These are phyloP conservation scores for Stevia rebaudiana DNA, from an alignment of 140 eudicot genomes.

Conservation along the genomic window DNA sequence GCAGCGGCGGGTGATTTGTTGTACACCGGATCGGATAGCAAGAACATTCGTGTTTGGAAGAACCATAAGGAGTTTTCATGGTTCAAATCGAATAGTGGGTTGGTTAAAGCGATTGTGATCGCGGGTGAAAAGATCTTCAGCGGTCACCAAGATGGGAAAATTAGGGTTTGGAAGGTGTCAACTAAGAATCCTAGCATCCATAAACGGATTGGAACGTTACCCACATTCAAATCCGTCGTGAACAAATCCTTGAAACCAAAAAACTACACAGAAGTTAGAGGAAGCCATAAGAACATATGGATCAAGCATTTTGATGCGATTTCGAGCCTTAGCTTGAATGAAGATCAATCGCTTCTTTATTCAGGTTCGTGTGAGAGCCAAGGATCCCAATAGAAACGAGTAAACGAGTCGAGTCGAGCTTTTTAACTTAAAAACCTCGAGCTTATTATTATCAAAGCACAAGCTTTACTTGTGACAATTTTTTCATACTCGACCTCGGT, in stretches of 20 bases:
- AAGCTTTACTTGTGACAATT: too few species aligned
- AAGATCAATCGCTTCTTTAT: conserved; percentile 52
- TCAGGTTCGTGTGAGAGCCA: too few species aligned
- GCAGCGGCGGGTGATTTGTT: conserved; percentile 32
- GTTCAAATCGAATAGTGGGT: conserved; percentile 71
- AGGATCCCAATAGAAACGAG: too few species aligned
- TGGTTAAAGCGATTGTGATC: conserved; percentile 66
- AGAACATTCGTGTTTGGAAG: conserved; percentile 82
- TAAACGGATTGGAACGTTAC: conserved; percentile 53
- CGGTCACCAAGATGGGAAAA: conserved; percentile 76
- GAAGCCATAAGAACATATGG: conserved; percentile 45
- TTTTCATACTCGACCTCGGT: too few species aligned
- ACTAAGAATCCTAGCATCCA: conserved; percentile 51
- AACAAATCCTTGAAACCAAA: conserved; percentile 54
- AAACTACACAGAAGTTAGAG: conserved; percentile 47
- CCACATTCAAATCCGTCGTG: conserved; percentile 43
- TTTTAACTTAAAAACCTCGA: too few species aligned
- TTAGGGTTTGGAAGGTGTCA: conserved; percentile 69
- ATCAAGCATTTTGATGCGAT: conserved; percentile 64
- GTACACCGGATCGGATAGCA: conserved; percentile 48
- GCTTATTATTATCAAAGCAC: too few species aligned
- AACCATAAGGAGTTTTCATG: conserved; percentile 64
- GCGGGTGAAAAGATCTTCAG: conserved; percentile 55
- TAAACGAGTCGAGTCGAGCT: too few species aligned
- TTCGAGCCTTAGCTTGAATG: conserved; percentile 52